Percentiles rank a stretch among this genome's conserved stretches.
Evolutionary conservation across 805 yeast species (phyloP).

Genomic region (Schizosaccharomyces osmophilus): DNA sequence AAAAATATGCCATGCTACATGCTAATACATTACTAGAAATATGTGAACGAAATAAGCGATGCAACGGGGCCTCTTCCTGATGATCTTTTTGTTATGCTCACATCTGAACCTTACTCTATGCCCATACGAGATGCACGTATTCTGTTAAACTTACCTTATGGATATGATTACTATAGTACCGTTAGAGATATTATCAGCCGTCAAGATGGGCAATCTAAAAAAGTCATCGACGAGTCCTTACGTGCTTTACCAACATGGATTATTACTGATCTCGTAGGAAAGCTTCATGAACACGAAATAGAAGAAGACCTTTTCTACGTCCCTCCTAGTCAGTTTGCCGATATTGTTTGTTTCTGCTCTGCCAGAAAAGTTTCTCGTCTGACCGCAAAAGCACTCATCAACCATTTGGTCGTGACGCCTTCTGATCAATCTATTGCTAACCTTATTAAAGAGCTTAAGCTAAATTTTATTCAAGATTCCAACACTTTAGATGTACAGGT

Average conservation of each 20-base stretch:
- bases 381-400: background rate
- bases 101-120: background rate
- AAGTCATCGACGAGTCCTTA: background rate
- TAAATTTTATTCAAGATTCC: background rate
- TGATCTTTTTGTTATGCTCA: background rate
- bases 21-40: background rate
- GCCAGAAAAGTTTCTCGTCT: background rate
- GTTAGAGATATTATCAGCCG: background rate
- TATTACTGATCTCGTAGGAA: background rate
- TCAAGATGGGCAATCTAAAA: background rate
- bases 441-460: background rate
- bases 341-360: background rate
- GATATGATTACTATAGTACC: background rate
- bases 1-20: too few species aligned
- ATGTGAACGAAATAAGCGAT: background rate
- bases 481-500: slow-evolving; percentile 21
- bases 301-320: background rate
- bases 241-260: background rate
- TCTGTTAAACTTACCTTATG: background rate
- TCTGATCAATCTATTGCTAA: background rate
- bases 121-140: background rate
- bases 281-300: background rate
- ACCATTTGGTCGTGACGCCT: background rate
- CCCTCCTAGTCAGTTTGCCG: background rate
- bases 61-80: background rate